Percentiles rank a stretch among this genome's conserved stretches.
Evolutionary conservation across 768 basidiomycete species (phyloP).

Genomic region (Tephrocybe sp.): DNA sequence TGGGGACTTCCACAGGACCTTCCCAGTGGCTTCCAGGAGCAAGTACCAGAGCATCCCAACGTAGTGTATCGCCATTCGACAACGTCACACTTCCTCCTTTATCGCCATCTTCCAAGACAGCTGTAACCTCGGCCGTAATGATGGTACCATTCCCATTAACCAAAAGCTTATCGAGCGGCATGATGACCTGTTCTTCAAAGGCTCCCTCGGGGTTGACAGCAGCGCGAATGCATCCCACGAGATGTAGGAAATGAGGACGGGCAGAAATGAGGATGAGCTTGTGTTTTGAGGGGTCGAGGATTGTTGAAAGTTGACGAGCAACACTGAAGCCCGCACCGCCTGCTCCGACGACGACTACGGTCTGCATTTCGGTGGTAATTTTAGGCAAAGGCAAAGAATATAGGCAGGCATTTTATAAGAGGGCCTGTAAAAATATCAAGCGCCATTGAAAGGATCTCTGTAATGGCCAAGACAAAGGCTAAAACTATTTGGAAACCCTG

Average conservation of each 20-base stretch:
- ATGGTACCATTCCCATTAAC: conserved; percentile 43
- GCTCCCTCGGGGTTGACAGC: conserved; percentile 42
- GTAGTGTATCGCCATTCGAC: conserved; percentile 45
- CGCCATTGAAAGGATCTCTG: too few species aligned
- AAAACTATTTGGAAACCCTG: too few species aligned
- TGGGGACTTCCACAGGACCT: conserved; percentile 47
- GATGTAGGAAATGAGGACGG: conserved; percentile 47
- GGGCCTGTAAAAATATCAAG: too few species aligned
- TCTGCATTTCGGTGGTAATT: conserved; percentile 11
- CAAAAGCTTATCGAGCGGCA: conserved; percentile 54
- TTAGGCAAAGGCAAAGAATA: neutral
- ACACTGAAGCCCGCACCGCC: conserved; percentile 50
- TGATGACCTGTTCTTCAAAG: conserved; percentile 42
- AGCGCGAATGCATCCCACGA: conserved; percentile 52
- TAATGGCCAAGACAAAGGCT: too few species aligned
- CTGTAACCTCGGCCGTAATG: conserved; percentile 39
- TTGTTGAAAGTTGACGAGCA: conserved; percentile 46
- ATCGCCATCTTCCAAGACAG: conserved; percentile 26
- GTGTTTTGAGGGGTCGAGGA: conserved; percentile 46
- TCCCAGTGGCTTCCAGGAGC: conserved; percentile 57
- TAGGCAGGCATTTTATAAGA: neutral
- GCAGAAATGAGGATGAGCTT: conserved; percentile 55
- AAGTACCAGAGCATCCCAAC: conserved; percentile 57
- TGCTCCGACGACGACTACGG: conserved; percentile 48
- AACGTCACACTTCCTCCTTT: conserved; percentile 51